Base-by-base conservation (phyloP, 148 eudicot species). In the Euryodendron excelsum region DNA sequence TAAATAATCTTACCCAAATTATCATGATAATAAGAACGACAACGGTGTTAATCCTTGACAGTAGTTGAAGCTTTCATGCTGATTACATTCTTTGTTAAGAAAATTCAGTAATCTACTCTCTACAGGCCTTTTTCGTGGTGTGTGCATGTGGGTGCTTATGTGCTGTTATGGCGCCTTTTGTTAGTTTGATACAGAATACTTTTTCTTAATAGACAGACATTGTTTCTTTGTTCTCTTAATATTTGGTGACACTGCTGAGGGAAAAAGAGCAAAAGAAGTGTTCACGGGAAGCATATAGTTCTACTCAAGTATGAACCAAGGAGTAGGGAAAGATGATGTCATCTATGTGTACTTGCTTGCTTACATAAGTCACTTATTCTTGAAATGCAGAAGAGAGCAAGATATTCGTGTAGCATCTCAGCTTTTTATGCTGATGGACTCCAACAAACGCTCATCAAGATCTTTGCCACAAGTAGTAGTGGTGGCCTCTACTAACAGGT, bases 401-500 rank as follows among this genome's bases (percentile, higher is more conserved):
- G 94, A 90, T 73, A 85, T 76, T 68, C 97, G 95, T 56, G 79
- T 96, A 83, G 84, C 91, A 34, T 89, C 97, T 68, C 99, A 93
- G 85, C 97, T 96, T 52, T 84, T 85, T 85, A 84, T 88, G 69
- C 87, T 96, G 59, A 96, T 96, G 99, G 99, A 96, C 81, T 85
- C 93, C 60, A 89, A 83, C 77, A 84, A 61, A 73, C 88, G 88
- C 25, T 81, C 88, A 71, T 83, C 90, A 34, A 70, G 84, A 60
- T 86, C 83, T 72, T 78, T 59, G 53, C 88, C 90, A 18, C 85
- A 87, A 81, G 90, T 90, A 83, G 97, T 91, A 66, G 99, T 96
- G 76, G 94, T 96, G 61, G 99, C 97, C 84, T 93, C 99, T 82
- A 96, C 99, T 78, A 91, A 96, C 84, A 96, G 99, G 99, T 96